Evolutionary conservation across 2,329 filamentous ascomycete genomes (phyloP), one percentile per base, ranked within the genome.

Genomic region (Aureobasidium subglaciale): DNA sequence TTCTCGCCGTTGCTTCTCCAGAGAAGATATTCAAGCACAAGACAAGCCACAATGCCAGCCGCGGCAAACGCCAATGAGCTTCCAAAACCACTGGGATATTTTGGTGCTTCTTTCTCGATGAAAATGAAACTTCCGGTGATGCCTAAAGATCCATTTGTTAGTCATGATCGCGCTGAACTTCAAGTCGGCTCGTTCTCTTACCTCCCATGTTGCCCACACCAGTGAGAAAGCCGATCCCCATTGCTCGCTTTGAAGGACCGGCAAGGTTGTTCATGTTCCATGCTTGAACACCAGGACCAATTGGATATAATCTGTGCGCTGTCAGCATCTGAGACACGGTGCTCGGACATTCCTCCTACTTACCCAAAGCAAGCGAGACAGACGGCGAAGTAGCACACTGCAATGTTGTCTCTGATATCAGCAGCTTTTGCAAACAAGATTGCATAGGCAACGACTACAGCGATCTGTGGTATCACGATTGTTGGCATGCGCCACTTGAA

Each of bases 361-460:
- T 22, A 45, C 22, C 64, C 64, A 22, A 65, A 62, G 34, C 61
- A 63, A 9, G 61, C 62, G 10, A 68, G 56, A 56, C 64, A 63
- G 29, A 67, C 59, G 24, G 64, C 65, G 30, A 62, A 61, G 55
- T 65, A 68, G 38, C 46, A 42, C 16, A 49, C 46, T 7, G 56
- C 38, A 37, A 57, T 57, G 24, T 49, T 46, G 18, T 96, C 96
- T 65, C 90, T 85, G 0, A 92, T 83, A 0, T 76, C 78, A 0
- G 90, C 76, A 5, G 75, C 74, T 3, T 78, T 73, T 4, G 81
- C 82, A 1, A 95, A 75, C 3, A 96, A 78, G 84, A 96, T 90
- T 34, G 78, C 69, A 67, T 96, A 96, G 0, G 92, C 91, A 0
- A 75, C 71, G 16, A 95, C 85, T 8, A 85, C 89, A 4, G 95